Base-by-base conservation (phyloP, 2,329 filamentous ascomycete genomes). In the Microsporum canis region DNA sequence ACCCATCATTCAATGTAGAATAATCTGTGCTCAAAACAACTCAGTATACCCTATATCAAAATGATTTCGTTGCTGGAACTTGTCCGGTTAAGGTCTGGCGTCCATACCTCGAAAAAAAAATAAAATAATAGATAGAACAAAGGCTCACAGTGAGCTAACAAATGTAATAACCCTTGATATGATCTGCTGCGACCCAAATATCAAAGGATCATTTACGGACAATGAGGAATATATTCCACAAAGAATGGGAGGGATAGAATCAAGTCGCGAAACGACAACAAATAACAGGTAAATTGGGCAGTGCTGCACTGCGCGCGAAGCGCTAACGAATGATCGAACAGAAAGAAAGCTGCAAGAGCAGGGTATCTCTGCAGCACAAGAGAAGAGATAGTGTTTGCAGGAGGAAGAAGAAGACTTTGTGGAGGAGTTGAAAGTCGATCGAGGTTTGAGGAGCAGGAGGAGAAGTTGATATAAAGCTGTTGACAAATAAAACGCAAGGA, bases 1-100 rank as follows among this genome's bases (percentile, higher is more conserved):
- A 76, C 69, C 82, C 79, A 72, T 78, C 80, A 60, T 78, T 71
- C 79, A 83, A 82, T 74, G 14, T n/a, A 23, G 14, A 17, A 55
- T 55, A 43, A 43, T 23, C 51, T 55, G 3, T 55, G 4, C 14
- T 36, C 23, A 31, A 36, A 17, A 23, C 31, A n/a, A 29, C 14
- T 55, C 29, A 55, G 51, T 36, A 55, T 55, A 36, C 33, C 34
- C 17, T 5, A 34, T 55, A 55, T 34, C 33, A 23, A 27, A 31
- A n/a, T 36, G 5, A 31, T 14, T 23, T 23, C 39, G 39, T n/a
- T 43, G 14, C 39, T n/a, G 39, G 43, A 27, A 23, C 33, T 3
- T 34, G 4, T 34, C 23, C 43, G 43, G 23, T 17, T 23, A 31
- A 10, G 27, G 10, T 51, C 45, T 51, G 45, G 14, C 45, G 27